Conservation (phyloP, 2,329 filamentous ascomycete species). For the Colletotrichum karsti region DNA sequence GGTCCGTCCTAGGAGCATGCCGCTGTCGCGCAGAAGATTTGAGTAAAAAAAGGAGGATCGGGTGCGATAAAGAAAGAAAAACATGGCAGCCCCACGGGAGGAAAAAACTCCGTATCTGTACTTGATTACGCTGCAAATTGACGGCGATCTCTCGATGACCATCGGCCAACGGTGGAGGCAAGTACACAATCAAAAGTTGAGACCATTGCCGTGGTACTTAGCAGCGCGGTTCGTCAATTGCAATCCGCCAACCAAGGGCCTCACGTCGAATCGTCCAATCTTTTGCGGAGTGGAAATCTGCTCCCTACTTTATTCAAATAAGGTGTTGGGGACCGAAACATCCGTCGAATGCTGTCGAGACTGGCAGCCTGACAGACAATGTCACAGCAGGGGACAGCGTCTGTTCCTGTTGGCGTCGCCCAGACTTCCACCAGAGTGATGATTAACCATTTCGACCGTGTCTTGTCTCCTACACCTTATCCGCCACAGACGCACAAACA, state of each 20-base stretch:
- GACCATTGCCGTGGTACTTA: too few species aligned
- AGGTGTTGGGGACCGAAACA: conserved; percentile 5
- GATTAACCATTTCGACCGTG: neutral
- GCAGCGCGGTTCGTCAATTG: too few species aligned
- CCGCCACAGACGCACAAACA: neutral
- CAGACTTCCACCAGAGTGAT: neutral
- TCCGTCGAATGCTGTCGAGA: neutral
- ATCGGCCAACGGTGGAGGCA: neutral
- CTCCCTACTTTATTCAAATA: neutral
- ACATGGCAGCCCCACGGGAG: neutral
- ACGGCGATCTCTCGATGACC: neutral
- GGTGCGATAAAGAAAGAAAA: neutral
- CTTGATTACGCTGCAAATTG: neutral
- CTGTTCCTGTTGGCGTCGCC: neutral
- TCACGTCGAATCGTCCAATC: neutral
- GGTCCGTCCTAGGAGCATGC: neutral
- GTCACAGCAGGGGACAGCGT: neutral
- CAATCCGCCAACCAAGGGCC: neutral
- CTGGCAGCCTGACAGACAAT: neutral
- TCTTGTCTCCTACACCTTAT: neutral
- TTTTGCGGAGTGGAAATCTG: neutral
- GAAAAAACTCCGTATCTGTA: neutral
- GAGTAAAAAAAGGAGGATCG: neutral
- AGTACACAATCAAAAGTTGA: too few species aligned
- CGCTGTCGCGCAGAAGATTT: neutral